Evolutionary conservation across 805 yeast species (phyloP), one percentile per base, ranked within the genome.

Genomic region (Komagataella mondaviorum): DNA sequence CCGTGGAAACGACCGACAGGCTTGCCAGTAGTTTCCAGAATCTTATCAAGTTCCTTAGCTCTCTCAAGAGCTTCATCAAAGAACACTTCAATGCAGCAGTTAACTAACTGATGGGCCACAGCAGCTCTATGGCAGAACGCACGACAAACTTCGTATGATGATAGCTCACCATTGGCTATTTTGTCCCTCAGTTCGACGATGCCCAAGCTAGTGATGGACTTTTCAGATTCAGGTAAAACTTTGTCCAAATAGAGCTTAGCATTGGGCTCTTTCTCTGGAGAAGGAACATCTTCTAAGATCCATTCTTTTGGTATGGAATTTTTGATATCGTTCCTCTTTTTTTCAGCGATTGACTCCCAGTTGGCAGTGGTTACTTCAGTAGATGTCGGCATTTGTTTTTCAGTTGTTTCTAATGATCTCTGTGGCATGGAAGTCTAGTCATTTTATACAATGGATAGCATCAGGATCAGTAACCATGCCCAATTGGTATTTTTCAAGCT

Each of bases 111-210:
- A 30, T 63, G 64, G 4, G 59, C 55, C 23, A 61, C 48, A 2
- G 64, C 61, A n/a, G 66, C 63, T 44, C 63, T 53, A 49, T 62
- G 64, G 45, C 63, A 60, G 53, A 58, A 63, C 1, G 66, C 63
- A 6, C 51, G 30, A 3, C 59, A 52, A n/a, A 61, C 60, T 36
- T 57, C 54, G 20, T 45, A 44, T 8, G 58, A 51, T 1, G 60
- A 48, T 6, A 59, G 45, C 43, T 53, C 43, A 8, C 61, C 60
- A 12, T 36, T 24, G 24, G 52, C 48, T 8, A 59, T 53, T 18
- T 46, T 10, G 3, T 30, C 24, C 4, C 55, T 44, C 10, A 59
- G 45, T 45, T 59, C 58, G 3, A 46, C 16, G 2, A 63, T 63
- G 6, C 64, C 53, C 12, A 52, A 51, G 39, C 55, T 46, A 16